Evolutionary conservation across 768 basidiomycete species (phyloP), one percentile per base, ranked within the genome.

Genomic region (Rhodotorula babjevae): DNA sequence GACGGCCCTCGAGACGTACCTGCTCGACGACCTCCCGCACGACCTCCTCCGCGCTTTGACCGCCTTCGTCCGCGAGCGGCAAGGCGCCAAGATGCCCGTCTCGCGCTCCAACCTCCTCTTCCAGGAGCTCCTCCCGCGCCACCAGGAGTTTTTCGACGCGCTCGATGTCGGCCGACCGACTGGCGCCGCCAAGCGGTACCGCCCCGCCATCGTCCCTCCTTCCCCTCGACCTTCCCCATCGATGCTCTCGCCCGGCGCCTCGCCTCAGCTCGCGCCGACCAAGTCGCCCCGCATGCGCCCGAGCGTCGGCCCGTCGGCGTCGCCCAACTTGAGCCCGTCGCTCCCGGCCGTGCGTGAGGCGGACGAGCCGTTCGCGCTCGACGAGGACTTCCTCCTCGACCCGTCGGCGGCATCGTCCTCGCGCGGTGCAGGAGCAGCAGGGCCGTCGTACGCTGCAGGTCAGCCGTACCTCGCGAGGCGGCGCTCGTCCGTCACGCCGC

Each of bases 1-100:
- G 80, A 87, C 88, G 1, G 84, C 96, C 62, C 85, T 99, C 29
- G 93, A 97, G 78, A 84, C 84, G 47, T 85, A 86, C 27, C 85
- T 94, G 77, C 85, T 99, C 33, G 90, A 93, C 68, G 89, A 89
- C 63, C 84, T 95, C 50, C 84, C 88, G 4, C 78, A 83, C 27
- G 84, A 85, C 47, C 84, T 92, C 31, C 81, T 95, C 73, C 85
- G 86, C 63, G 86, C 88, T 73, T 85, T 99, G 14, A 83, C 88
- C 6, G 78, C 80, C 4, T 89, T 86, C 72, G 83, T 88, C 4
- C 83, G 84, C 27, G 71, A 78, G 18, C 83, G 85, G 57, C 96
- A 99, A 79, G 80, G 82, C 8, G 82, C 84, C 53, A 89, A 89
- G 76, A 84, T 87, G 15, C 88, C 90, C 0, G 82, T 89, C 15